Evolutionary conservation across 257 asterid species (phyloP).

Genomic region (Primulina tabacum): DNA sequence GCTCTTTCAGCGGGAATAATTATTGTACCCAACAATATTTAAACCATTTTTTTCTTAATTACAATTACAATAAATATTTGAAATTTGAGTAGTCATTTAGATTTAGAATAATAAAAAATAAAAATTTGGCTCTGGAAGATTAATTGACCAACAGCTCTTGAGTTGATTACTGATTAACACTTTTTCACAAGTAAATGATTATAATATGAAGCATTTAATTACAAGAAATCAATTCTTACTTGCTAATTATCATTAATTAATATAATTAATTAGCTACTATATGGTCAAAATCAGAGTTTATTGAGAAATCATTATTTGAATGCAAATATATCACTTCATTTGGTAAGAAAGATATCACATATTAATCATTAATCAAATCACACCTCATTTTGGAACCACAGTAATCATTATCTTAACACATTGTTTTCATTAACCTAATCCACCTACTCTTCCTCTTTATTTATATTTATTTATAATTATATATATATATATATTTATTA

Average conservation of each 20-base stretch:
- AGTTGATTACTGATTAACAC: constrained; percentile 32
- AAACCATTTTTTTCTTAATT: too few relatives aligned
- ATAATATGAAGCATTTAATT: too few relatives aligned
- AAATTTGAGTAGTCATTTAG: too few relatives aligned
- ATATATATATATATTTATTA: not conserved
- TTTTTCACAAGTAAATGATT: constrained; percentile 33
- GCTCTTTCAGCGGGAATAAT: too few relatives aligned
- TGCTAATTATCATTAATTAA: not conserved
- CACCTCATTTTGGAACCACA: constrained; percentile 22
- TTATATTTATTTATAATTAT: not conserved
- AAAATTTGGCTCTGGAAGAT: too few relatives aligned
- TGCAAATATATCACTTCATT: constrained; percentile 9
- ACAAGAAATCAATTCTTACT: not conserved
- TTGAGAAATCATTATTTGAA: constrained; percentile 1
- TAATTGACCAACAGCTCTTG: constrained; percentile 1
- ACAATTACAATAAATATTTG: too few relatives aligned
- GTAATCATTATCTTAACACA: constrained; percentile 40
- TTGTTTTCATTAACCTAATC: constrained; percentile 70
- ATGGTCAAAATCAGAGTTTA: not conserved
- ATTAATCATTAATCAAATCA: constrained; percentile 27
- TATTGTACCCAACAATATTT: too few relatives aligned
- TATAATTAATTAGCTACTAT: not conserved
- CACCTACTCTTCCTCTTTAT: constrained; percentile 36
- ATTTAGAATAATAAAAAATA: too few relatives aligned
- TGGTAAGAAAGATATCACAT: constrained; percentile 34